Evolutionary conservation across 2,329 filamentous ascomycete genomes (phyloP).

Genomic region (Talaromyces sp.): DNA sequence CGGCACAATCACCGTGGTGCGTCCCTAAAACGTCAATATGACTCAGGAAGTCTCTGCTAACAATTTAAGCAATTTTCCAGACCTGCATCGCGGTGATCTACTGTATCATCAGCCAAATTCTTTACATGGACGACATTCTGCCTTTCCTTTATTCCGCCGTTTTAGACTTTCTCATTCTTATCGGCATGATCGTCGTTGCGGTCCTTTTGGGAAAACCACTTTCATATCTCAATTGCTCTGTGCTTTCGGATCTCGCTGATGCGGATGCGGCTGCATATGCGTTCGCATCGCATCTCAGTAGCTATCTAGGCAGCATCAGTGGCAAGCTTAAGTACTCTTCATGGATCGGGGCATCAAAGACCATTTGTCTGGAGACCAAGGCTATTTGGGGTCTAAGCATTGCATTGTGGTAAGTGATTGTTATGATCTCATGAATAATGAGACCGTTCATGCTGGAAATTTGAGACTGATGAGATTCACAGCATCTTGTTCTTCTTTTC

Average conservation of each 20-base stretch:
- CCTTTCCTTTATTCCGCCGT: constrained; percentile 70
- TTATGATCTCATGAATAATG: too few species aligned
- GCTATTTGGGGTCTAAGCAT: constrained; percentile 85
- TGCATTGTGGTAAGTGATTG: constrained; percentile 63
- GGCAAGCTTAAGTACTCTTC: constrained; percentile 53
- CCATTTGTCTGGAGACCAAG: constrained; percentile 82
- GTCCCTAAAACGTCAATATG: constrained; percentile 38
- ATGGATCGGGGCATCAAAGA: constrained; percentile 63
- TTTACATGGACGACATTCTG: constrained; percentile 75
- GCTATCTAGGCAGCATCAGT: constrained; percentile 55
- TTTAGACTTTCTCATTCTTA: constrained; percentile 69
- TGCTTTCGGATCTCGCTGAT: constrained; percentile 52
- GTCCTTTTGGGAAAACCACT: constrained; percentile 79
- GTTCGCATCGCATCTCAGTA: constrained; percentile 56
- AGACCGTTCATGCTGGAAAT: neutral
- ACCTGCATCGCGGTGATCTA: constrained; percentile 79
- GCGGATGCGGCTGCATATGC: constrained; percentile 55
- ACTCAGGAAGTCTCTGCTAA: neutral
- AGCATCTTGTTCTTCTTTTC: constrained; percentile 70
- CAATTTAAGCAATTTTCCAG: constrained; percentile 46
- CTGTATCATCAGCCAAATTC: constrained; percentile 76
- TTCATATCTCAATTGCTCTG: constrained; percentile 73
- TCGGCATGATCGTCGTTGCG: constrained; percentile 77
- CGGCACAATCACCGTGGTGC: constrained; percentile 76
- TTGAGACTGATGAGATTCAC: neutral